Base-by-base conservation (phyloP, 805 yeast species). In the Yamadazyma takamatsuzukensis region DNA sequence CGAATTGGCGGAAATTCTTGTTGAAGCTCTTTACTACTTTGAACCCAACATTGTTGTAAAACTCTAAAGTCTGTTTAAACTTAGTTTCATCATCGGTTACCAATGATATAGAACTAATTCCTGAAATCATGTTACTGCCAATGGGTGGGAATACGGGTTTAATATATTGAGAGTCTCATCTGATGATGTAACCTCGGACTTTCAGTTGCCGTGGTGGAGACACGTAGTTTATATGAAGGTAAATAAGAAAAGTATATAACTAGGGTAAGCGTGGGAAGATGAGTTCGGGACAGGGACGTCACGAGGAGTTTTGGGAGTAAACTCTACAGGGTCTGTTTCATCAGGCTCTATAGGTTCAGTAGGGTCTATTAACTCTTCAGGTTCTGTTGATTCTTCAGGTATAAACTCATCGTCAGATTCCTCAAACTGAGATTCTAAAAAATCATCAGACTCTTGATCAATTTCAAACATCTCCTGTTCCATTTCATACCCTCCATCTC, bases 41-140 rank as follows among this genome's bases (percentile, higher is more conserved):
- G 51, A 82, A 82, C 15, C 89, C 89, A 35, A 83, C 61, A 17
- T 57, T 44, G 43, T 57, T 64, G 59, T 83, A 83, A 57, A 80
- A 83, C n/a, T 59, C 47, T 32, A 75, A 60, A 9, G 82, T 51
- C 21, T 61, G 51, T 4, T 61, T 60, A 54, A 74, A 83, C 22
- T 54, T 51, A 6, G 53, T 56, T 4, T 69, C 61, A 45, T 70
- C 72, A 31, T 64, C 57, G 7, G 88, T 78, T 26, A 77, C 76
- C 34, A 82, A 61, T 23, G 90, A 80, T 16, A 76, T 63, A 49
- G 74, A 78, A 17, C 83, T 74, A 30, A 78, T 52, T 15, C 65
- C 61, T 34, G 45, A 36, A 18, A 51, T 27, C 34, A 29, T 29
- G 14, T 18, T 18, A 13, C 11, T 21, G 13, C 8, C 16, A 10